Evolutionary conservation across 2,329 filamentous ascomycete species (phyloP).

Genomic region (Xylariaceae sp.): DNA sequence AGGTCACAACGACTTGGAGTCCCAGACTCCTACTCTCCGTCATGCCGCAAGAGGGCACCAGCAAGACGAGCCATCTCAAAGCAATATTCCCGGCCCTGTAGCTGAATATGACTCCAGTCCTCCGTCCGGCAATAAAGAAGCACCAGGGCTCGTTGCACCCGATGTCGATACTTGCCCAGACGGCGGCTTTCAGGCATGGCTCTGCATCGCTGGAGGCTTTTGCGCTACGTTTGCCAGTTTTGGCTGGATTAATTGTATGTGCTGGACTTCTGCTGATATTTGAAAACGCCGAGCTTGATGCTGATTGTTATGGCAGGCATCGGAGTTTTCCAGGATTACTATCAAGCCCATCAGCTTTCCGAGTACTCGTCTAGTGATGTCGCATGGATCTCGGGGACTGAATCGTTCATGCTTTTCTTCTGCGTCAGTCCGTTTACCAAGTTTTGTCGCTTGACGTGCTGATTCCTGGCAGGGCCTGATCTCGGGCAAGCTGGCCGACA

Average conservation of each 20-base stretch:
- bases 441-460: too few species aligned
- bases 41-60: too few species aligned
- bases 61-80: too few species aligned
- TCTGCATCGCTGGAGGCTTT: conserved; percentile 17
- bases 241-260: conserved; percentile 18
- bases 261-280: too few species aligned
- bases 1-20: too few species aligned
- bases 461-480: conserved; percentile 10
- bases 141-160: too few species aligned
- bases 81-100: too few species aligned
- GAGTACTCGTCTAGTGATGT: conserved; percentile 12
- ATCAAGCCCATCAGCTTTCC: conserved; percentile 12
- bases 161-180: conserved; percentile 8
- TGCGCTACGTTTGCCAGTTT: conserved; percentile 15
- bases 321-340: conserved; percentile 18
- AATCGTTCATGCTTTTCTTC: conserved; percentile 16
- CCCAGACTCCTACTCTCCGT: too few species aligned
- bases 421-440: conserved; percentile 1
- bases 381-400: conserved; percentile 15
- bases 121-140: too few species aligned
- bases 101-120: too few species aligned
- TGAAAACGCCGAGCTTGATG: too few species aligned
- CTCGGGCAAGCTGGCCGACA: conserved; percentile 6
- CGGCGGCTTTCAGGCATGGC: conserved; percentile 16
- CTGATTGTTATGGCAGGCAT: conserved; percentile 9